These are phyloP conservation scores for Colletotrichum sp. DNA, from an alignment of 2,329 filamentous ascomycete genomes.

Conservation along the genomic window DNA sequence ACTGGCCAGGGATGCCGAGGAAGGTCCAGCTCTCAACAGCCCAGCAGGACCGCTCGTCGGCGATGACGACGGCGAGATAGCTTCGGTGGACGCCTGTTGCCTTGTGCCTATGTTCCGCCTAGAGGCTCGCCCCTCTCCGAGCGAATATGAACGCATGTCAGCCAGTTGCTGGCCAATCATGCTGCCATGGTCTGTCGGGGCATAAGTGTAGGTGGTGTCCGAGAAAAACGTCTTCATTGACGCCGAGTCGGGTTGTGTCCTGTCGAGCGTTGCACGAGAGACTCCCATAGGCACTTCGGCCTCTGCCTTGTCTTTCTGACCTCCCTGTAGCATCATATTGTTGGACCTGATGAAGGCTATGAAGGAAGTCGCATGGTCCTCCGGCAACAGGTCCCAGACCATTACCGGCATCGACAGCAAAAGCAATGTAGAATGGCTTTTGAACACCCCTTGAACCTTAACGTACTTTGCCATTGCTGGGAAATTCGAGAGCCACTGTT, in stretches of 20 bases:
- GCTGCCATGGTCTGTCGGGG: neutral
- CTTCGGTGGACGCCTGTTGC: neutral
- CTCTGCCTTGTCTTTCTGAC: neutral
- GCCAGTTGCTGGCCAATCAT: neutral
- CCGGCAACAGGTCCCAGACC: constrained; percentile 65
- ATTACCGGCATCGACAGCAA: constrained; percentile 64
- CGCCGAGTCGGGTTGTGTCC: neutral
- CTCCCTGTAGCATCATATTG: neutral
- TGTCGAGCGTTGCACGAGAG: neutral
- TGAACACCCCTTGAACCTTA: constrained; percentile 66
- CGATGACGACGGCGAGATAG: constrained; percentile 23
- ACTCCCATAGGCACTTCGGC: neutral
- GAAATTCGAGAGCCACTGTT: constrained; percentile 61
- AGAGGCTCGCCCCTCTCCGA: neutral
- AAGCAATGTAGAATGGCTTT: constrained; percentile 64
- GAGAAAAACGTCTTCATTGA: constrained; percentile 10
- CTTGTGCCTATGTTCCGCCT: neutral
- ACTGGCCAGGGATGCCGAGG: constrained; percentile 11
- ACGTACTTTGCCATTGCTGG: constrained; percentile 64
- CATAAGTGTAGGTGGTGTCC: constrained; percentile 3
- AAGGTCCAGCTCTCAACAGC: constrained; percentile 26
- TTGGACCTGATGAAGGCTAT: constrained; percentile 32
- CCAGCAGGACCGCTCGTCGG: constrained; percentile 22
- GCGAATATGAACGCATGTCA: neutral
- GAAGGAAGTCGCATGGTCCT: constrained; percentile 62